A percentile compares a stretch with the other conserved stretches of the same genome.
These are phyloP conservation scores for Diplogelasinospora grovesii DNA, from an alignment of 495 filamentous ascomycete genomes.

Conservation along the genomic window DNA sequence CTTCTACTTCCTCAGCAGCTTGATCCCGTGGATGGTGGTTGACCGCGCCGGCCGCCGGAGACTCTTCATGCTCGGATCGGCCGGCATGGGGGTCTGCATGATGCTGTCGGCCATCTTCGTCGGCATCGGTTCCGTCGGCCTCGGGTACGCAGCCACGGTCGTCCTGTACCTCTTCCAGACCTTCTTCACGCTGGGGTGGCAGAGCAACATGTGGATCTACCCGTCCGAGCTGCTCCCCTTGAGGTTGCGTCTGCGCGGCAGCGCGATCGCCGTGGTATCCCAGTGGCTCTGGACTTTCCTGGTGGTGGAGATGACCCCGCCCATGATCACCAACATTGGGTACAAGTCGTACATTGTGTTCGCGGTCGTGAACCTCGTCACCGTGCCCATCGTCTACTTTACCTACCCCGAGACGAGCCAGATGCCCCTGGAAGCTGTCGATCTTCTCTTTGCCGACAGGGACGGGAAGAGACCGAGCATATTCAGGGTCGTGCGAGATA, in stretches of 20 bases:
- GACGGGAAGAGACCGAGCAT: no score
- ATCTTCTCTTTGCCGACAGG: conserved; percentile 41
- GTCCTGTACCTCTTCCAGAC: conserved; percentile 48
- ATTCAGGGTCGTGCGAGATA: no score
- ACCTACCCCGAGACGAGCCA: conserved; percentile 51
- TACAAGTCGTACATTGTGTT: conserved; percentile 64
- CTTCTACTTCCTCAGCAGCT: conserved; percentile 68
- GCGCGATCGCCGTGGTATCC: conserved; percentile 51
- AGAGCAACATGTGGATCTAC: conserved; percentile 54
- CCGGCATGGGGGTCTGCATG: no score
- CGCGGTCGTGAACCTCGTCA: conserved; percentile 49
- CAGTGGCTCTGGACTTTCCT: conserved; percentile 50
- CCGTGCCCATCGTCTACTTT: conserved; percentile 55
- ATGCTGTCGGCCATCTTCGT: conserved; percentile 70
- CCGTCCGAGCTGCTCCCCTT: no score
- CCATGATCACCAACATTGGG: conserved; percentile 48
- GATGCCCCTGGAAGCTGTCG: conserved; percentile 19
- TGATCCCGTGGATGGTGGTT: conserved; percentile 64
- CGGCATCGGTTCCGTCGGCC: conserved; percentile 30
- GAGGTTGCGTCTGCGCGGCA: conserved; percentile 52
- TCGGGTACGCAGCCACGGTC: conserved; percentile 36
- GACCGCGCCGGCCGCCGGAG: conserved; percentile 54
- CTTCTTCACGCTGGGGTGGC: conserved; percentile 50
- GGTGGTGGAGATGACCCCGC: conserved; percentile 48
- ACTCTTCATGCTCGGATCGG: no score